phyloP scores from a whole-genome alignment of 371 early-diverging fungal genomes.

The Mucor indicus region DNA sequence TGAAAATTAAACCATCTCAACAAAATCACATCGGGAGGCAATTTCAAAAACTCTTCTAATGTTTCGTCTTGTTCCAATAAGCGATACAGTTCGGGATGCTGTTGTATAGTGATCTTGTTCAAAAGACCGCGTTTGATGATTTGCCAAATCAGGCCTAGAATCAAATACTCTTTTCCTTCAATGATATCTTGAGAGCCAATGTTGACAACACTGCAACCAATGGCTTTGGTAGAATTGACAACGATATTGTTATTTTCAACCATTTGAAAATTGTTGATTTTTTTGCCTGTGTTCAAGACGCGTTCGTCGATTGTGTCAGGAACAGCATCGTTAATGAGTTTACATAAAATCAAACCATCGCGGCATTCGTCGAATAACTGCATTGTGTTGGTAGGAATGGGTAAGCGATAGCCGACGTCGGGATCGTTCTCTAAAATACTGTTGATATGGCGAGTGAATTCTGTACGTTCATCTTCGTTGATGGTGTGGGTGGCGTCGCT shows the following conservation, averaged over 20 bases:
- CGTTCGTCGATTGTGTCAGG: constrained; percentile 98
- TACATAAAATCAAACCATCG: constrained; percentile 94
- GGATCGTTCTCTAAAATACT: constrained; percentile 75
- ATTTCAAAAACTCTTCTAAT: constrained; percentile 85
- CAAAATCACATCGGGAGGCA: constrained; percentile 93
- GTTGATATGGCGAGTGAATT: constrained; percentile 94
- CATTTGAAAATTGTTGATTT: constrained; percentile 88
- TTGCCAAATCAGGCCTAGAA: constrained; percentile 96
- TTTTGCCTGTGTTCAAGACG: constrained; percentile 84
- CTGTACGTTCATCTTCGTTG: constrained; percentile 95
- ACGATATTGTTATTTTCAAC: constrained; percentile 98
- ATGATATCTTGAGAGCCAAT: constrained; percentile 94
- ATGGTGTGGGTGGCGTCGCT: constrained; percentile 91
- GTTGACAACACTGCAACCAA: constrained; percentile 95
- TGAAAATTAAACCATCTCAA: constrained; percentile 98
- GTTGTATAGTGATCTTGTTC: constrained; percentile 93
- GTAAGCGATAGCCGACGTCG: constrained; percentile 81
- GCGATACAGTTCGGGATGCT: constrained; percentile 95
- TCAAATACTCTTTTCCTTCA: constrained; percentile 91
- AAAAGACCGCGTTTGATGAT: constrained; percentile 95
- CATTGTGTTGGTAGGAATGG: constrained; percentile 91
- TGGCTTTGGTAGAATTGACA: constrained; percentile 96
- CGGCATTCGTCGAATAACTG: constrained; percentile 92
- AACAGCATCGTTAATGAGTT: constrained; percentile 94
- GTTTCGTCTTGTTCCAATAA: constrained; percentile 90